These are phyloP conservation scores for Arthonia radiata DNA, from an alignment of 495 filamentous ascomycete genomes.

Conservation along the genomic window DNA sequence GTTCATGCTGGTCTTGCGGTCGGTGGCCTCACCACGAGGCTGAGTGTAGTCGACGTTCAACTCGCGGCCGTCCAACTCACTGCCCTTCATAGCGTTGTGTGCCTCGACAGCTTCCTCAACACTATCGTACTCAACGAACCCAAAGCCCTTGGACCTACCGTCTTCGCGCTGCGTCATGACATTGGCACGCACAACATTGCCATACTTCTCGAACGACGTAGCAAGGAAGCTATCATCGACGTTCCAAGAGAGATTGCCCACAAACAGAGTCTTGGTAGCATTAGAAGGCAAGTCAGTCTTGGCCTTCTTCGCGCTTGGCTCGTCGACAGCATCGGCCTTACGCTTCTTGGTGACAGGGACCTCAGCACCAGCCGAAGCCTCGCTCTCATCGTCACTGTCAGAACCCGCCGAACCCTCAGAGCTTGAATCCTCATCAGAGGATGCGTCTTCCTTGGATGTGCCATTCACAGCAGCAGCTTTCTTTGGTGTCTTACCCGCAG, in stretches of 20 bases:
- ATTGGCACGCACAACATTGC: constrained; percentile 46
- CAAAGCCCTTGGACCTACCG: constrained; percentile 81
- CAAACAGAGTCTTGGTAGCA: constrained; percentile 49
- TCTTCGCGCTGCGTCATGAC: constrained; percentile 65
- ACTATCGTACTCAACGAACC: constrained; percentile 76
- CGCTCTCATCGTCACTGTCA: constrained; percentile 16
- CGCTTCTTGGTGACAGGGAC: constrained; percentile 50
- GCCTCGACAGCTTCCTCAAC: constrained; percentile 49
- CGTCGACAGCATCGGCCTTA: constrained; percentile 51
- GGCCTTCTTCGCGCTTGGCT: constrained; percentile 49
- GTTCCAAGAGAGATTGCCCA: constrained; percentile 87
- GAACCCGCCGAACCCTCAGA: constrained; percentile 16
- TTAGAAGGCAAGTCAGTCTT: constrained; percentile 35
- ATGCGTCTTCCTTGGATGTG: constrained; percentile 3
- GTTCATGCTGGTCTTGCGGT: constrained; percentile 17
- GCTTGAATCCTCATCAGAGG: constrained; percentile 2
- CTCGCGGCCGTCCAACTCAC: constrained; percentile 58
- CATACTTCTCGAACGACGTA: constrained; percentile 65
- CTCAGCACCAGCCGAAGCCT: constrained; percentile 16
- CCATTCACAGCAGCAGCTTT: constrained; percentile 1
- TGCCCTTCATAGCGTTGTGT: constrained; percentile 52
- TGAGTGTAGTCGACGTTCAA: constrained; percentile 79
- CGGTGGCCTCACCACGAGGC: constrained; percentile 31
- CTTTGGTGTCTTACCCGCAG: not conserved
- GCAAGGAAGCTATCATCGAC: constrained; percentile 78